Percentiles rank a stretch among this genome's conserved stretches.
phyloP scores from a whole-genome alignment of 495 filamentous ascomycete species.

The Astrothelium subdiscretum region DNA sequence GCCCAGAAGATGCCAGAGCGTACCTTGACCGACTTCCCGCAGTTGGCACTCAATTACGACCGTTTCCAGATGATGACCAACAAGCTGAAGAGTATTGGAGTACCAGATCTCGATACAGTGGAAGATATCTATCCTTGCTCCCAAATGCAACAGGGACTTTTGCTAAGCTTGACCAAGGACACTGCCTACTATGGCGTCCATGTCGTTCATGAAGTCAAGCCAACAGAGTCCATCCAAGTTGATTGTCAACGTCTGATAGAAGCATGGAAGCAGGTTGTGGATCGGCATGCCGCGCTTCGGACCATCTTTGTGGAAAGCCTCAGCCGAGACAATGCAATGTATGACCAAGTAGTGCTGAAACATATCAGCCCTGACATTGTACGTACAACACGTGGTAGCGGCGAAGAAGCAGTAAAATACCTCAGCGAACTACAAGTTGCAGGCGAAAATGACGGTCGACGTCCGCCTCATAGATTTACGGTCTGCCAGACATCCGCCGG shows the following conservation, averaged over 20 bases:
- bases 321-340: conserved; percentile 32
- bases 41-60: conserved; percentile 49
- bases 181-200: conserved; percentile 49
- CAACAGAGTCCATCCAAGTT: conserved; percentile 18
- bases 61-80: conserved; percentile 32
- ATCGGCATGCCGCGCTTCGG: conserved; percentile 40
- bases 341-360: conserved; percentile 41
- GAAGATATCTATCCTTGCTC: conserved; percentile 59
- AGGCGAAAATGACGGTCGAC: conserved; percentile 11
- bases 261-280: conserved; percentile 39
- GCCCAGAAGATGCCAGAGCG: conserved; percentile 37
- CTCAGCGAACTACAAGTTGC: conserved; percentile 5
- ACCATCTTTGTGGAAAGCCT: conserved; percentile 40
- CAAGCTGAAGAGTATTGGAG: conserved; percentile 26
- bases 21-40: conserved; percentile 51
- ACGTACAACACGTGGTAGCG: conserved; percentile 7
- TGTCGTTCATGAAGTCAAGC: conserved; percentile 47
- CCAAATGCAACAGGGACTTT: conserved; percentile 54
- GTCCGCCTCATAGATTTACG: conserved; percentile 13
- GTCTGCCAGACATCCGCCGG: conserved; percentile 10
- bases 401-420: conserved; percentile 8
- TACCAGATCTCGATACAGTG: conserved; percentile 31
- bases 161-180: conserved; percentile 47
- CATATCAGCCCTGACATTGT: conserved; percentile 6
- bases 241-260: conserved; percentile 30